Conservation (phyloP, 305 asterid genomes). For the Coffea humblotiana region DNA sequence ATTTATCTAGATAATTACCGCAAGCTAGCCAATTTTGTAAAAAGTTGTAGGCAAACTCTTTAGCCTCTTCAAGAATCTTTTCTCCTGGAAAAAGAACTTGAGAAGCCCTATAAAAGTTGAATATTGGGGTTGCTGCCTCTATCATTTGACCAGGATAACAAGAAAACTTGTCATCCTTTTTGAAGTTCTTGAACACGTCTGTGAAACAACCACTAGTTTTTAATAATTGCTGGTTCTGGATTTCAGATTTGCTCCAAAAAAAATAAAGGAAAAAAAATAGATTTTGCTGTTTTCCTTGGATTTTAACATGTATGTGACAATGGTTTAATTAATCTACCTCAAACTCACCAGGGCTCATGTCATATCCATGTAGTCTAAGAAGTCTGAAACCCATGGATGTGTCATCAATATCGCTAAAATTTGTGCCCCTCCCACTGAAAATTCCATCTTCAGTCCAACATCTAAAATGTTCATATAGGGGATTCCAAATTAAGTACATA, state of each 20-base stretch:
- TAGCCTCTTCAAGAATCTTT: conserved; percentile 39
- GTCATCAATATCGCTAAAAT: conserved; percentile 36
- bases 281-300: neutral
- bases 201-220: neutral
- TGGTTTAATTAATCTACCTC: neutral
- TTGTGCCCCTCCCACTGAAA: conserved; percentile 30
- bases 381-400: conserved; percentile 52
- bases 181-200: conserved; percentile 36
- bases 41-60: conserved; percentile 23
- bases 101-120: conserved; percentile 32
- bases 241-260: too few relatives aligned
- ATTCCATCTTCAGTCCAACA: conserved; percentile 39
- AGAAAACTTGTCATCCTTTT: conserved; percentile 25
- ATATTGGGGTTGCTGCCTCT: conserved; percentile 36
- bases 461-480: conserved; percentile 7
- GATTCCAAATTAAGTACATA: neutral
- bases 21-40: conserved; percentile 18
- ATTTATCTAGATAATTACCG: conserved; percentile 35
- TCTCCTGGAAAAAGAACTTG: conserved; percentile 42
- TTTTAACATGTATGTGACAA: neutral
- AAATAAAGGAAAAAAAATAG: too few relatives aligned
- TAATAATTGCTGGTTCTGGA: too few relatives aligned
- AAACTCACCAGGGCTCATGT: too few relatives aligned
- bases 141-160: conserved; percentile 28
- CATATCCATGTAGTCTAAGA: conserved; percentile 43